Evolutionary conservation across 192 early-diverging fungal species (phyloP), one percentile per base, ranked within the genome.

Genomic region (Dissophora ornata): DNA sequence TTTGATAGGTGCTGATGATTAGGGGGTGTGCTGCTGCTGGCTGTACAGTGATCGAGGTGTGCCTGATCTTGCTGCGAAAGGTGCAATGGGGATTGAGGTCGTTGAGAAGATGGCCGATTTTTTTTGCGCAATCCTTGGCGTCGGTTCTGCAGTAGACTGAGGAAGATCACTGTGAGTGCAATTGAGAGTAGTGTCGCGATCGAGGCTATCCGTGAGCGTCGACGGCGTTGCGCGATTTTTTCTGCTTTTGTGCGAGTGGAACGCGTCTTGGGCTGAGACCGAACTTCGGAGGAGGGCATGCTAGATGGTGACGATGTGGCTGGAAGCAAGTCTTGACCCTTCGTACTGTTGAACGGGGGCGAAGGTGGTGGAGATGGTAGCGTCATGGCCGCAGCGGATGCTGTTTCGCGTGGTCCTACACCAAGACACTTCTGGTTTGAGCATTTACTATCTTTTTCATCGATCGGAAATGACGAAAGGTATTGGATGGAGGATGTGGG

Each of bases 161-260:
- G 65, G 6, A 77, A n/a, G 32, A 77, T 62, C n/a, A 67, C 51
- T 3, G 73, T 67, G n/a, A 77, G 38, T 10, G 73, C 28, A n/a
- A 77, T 62, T 0, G 73, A 67, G 51, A 77, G 73, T 26, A 77
- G 47, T 10, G 73, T 67, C 33, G 64, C 54, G 45, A 67, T 57
- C 13, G 73, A 38, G 3, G 46, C 25, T 11, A 12, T 30, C 46
- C 49, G 38, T 53, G 33, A 19, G 50, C 50, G 34, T 34, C 33
- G 57, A 15, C 21, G 33, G 2, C 62, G 52, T 0, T 8, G 36
- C 1, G 60, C 34, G 26, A 41, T 32, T 38, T 66, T 53, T 4
- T 66, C 15, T 9, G 30, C 53, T 38, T 57, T 66, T 5, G 38
- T 24, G 21, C 38, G 33, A 40, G 54, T 25, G 18, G 13, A 18